Percentiles rank a stretch among this genome's conserved stretches.
Conservation (phyloP, 2,329 filamentous ascomycete genomes). For the Lachnellula cervina region DNA sequence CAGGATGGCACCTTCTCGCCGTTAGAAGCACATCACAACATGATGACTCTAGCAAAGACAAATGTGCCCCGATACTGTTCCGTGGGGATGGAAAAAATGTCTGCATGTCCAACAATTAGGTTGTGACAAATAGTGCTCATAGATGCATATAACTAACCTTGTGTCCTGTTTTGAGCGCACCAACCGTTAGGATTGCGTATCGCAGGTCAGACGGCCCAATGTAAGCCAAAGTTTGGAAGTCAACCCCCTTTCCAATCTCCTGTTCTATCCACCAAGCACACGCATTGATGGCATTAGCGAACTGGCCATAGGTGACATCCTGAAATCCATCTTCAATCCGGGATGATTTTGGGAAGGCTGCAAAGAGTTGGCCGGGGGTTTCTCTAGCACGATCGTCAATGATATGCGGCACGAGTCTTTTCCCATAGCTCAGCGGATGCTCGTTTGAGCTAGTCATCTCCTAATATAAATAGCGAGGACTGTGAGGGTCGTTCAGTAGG, state of each 20-base stretch:
- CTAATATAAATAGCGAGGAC: no score
- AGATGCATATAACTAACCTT: neutral
- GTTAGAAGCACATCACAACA: no score
- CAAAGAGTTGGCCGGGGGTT: neutral
- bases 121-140: no score
- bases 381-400: neutral
- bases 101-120: no score
- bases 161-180: neutral
- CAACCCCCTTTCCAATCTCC: neutral
- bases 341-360: neutral
- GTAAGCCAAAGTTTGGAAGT: neutral
- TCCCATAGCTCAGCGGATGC: no score
- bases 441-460: no score
- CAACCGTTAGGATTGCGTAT: neutral
- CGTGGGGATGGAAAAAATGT: no score
- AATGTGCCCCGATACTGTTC: no score
- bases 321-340: neutral
- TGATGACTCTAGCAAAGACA: no score
- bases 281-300: neutral
- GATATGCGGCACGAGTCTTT: neutral
- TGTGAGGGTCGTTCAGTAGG: no score
- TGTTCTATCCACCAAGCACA: neutral
- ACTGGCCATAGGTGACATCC: neutral
- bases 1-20: no score
- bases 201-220: neutral